phyloP scores from a whole-genome alignment of 163 green algal genomes.

The Scenedesmus sp. region DNA sequence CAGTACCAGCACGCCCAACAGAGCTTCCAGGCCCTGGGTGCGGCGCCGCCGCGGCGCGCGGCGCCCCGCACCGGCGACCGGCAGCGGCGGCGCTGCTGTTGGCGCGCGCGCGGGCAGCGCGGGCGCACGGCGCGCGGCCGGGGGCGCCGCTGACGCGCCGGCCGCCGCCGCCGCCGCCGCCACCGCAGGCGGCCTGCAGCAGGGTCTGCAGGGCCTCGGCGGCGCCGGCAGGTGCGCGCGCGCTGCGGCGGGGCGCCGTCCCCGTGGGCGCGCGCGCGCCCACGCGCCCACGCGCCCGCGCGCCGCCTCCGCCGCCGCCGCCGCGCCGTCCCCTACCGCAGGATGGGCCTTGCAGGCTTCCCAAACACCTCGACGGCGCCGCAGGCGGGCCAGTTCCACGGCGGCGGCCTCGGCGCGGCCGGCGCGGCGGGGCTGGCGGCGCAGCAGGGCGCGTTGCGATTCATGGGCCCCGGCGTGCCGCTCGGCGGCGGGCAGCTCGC shows the following conservation, averaged over 20 bases:
- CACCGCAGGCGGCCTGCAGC: constrained; percentile 30
- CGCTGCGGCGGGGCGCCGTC: too few relatives aligned
- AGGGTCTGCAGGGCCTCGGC: constrained; percentile 28
- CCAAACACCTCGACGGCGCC: constrained; percentile 38
- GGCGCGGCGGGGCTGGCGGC: constrained; percentile 24
- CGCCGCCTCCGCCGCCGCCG: neutral
- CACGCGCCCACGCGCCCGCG: neutral
- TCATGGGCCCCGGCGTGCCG: constrained; percentile 31
- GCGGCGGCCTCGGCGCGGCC: constrained; percentile 7
- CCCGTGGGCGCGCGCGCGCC: too few relatives aligned
- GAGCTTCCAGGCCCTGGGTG: constrained; percentile 38
- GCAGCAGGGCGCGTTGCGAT: constrained; percentile 34
- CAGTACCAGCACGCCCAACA: constrained; percentile 43
- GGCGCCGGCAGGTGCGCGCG: constrained; percentile 22
- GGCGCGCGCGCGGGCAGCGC: neutral
- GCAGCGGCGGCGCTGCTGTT: neutral
- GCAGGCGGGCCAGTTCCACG: constrained; percentile 37
- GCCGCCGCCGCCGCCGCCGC: too few relatives aligned
- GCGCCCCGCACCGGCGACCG: too few relatives aligned
- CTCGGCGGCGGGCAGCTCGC: constrained; percentile 19
- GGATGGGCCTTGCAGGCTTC: constrained; percentile 33
- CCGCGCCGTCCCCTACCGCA: constrained; percentile 2
- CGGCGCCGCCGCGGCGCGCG: too few relatives aligned
- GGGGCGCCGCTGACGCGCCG: too few relatives aligned
- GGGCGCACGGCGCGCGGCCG: neutral